Evolutionary conservation across 177 flowering plant species (phyloP), one percentile per base, ranked within the genome.

Genomic region (Vitis hybrid): DNA sequence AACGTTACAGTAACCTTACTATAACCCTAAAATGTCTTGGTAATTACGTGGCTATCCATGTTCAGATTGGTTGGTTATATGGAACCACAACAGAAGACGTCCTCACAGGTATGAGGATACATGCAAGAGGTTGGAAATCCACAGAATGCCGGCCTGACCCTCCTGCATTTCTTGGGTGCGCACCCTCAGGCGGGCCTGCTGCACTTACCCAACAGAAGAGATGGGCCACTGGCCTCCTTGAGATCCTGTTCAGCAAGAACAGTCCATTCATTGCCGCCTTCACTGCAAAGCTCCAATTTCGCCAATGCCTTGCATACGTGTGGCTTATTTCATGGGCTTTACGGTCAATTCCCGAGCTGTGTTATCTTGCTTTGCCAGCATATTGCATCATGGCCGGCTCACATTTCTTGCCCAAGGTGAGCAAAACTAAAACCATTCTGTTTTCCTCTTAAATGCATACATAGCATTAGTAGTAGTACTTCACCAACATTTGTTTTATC

Each of bases 51-150:
- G 8, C 34, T 10, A 5, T 17, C 12, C 19, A 12, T 52, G 21
- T 56, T 59, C 74, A 88, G 89, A 66, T 81, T n/a, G 92, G 92
- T 1, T 84, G 78, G 84, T 26, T 81, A 1, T 87, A 88, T 56
- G 92, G 89, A 30, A 82, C 88, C 4, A 23, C 75, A 13, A 75
- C 80, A 1, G 90, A 87, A 66, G 92, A 88, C 60, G 56, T 82
- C 2, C 67, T 79, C 40, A 85, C 90, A 0, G 86, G 90, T 5
- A 17, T 81, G 12, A 26, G 11, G n/a, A 85, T 88, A 51, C 88
- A 86, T 34, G 49, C 60, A 10, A 80, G 54, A 54, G 92, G 92
- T 0, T 86, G 90, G 90, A 67, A 15, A 61, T 74, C 86, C 0
- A 49, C 14, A 0, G 69, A 23, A 17, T 58, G 49, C 15, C 23